Percentiles rank a stretch among this genome's conserved stretches.
Evolutionary conservation across 108 stramenopile genomes (phyloP).

Genomic region (Skeletonema menzelii): DNA sequence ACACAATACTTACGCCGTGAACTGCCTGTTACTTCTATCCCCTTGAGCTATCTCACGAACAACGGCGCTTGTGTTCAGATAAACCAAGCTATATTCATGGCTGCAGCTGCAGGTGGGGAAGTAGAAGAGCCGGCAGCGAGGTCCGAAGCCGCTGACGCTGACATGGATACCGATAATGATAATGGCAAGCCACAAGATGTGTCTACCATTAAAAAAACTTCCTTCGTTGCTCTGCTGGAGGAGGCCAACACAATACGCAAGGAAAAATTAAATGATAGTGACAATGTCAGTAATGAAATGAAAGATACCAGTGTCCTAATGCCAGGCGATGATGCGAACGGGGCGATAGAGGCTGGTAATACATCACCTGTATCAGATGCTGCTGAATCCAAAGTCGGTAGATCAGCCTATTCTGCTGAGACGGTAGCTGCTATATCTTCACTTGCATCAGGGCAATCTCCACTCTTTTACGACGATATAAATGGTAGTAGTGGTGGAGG

Average conservation of each 20-base stretch:
- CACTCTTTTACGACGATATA: background rate
- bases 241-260: slow-evolving; percentile 9
- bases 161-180: background rate
- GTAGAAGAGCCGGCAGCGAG: background rate
- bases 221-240: background rate
- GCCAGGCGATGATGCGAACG: background rate
- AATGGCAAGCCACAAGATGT: background rate
- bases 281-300: background rate
- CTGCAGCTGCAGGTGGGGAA: background rate
- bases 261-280: background rate
- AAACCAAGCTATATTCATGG: background rate
- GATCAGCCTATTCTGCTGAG: slow-evolving; percentile 11
- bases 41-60: no score
- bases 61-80: no score
- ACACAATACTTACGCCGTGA: no score
- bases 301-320: background rate
- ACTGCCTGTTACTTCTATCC: no score
- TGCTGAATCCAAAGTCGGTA: background rate
- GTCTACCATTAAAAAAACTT: background rate
- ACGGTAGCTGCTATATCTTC: slow-evolving; percentile 36
- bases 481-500: background rate
- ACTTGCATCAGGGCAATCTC: slow-evolving; percentile 10
- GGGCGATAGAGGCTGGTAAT: background rate
- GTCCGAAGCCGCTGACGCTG: background rate
- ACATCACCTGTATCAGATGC: background rate